These are phyloP conservation scores for Fraxinus angustifolia DNA, from an alignment of 305 asterid species.

Conservation along the genomic window DNA sequence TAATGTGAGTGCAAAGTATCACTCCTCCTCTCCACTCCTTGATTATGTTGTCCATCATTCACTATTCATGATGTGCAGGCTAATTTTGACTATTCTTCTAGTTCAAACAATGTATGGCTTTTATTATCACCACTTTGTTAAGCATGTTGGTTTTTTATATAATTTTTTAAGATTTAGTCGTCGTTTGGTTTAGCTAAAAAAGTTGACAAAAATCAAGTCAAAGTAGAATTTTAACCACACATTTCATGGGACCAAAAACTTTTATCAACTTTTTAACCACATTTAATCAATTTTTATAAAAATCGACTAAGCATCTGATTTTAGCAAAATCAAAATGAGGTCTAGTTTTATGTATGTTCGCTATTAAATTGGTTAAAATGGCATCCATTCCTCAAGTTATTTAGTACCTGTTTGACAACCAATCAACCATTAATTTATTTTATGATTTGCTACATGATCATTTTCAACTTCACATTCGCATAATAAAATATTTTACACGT, in stretches of 20 bases:
- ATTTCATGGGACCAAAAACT: neutral
- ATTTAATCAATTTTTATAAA: neutral
- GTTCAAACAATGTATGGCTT: neutral
- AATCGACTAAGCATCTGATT: neutral
- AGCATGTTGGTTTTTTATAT: neutral
- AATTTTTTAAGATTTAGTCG: neutral
- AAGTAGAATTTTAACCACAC: neutral
- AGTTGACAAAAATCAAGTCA: neutral
- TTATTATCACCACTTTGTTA: neutral
- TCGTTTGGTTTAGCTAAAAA: neutral
- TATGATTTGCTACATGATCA: neutral
- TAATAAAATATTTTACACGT: neutral
- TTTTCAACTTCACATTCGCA: neutral
- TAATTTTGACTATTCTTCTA: constrained; percentile 1
- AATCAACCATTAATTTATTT: too few relatives aligned
- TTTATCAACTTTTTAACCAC: neutral
- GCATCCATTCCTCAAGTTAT: constrained; percentile 2
- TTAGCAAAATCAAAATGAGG: neutral
- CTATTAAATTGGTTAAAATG: constrained; percentile 6
- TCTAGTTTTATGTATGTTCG: neutral
- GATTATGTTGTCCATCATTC: constrained; percentile 9
- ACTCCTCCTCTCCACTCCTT: constrained; percentile 1
- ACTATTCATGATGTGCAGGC: constrained; percentile 2
- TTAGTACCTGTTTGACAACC: neutral
- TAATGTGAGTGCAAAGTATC: constrained; percentile 57